Evolutionary conservation across 1,284 basidiomycete species (phyloP).

Genomic region (Abortiporus biennis): DNA sequence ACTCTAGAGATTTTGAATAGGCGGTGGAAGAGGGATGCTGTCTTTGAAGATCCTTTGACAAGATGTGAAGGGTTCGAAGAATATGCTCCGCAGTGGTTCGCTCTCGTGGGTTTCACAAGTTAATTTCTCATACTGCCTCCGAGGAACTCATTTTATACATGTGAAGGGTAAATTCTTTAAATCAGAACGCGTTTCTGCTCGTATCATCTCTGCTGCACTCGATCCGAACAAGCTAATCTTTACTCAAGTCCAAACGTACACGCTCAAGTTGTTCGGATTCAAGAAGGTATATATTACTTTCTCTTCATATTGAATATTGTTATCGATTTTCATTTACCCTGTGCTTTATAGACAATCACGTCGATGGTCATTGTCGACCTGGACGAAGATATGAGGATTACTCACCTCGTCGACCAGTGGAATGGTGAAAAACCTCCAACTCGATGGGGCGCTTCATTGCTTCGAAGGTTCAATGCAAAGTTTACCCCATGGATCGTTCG

Average conservation of each 20-base stretch:
- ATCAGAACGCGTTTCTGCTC: constrained; percentile 42
- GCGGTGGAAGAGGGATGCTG: constrained; percentile 52
- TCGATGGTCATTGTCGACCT: constrained; percentile 62
- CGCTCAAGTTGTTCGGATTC: constrained; percentile 39
- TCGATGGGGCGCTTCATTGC: constrained; percentile 36
- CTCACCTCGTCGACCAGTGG: constrained; percentile 57
- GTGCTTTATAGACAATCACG: constrained; percentile 30
- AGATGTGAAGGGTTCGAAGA: constrained; percentile 46
- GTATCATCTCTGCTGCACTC: constrained; percentile 51
- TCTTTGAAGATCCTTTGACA: constrained; percentile 55
- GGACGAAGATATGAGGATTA: constrained; percentile 56
- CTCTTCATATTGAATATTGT: no score
- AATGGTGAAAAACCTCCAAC: constrained; percentile 48
- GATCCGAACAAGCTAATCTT: constrained; percentile 53
- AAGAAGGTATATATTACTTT: constrained; percentile 44
- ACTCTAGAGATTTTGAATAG: constrained; percentile 49
- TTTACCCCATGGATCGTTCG: constrained; percentile 42
- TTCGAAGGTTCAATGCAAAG: constrained; percentile 46
- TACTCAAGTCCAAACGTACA: constrained; percentile 58
- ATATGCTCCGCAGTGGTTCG: constrained; percentile 45
- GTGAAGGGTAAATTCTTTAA: constrained; percentile 49
- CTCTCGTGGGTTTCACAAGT: constrained; percentile 37
- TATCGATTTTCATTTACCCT: background rate
- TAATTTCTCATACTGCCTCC: background rate
- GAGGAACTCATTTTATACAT: background rate